Evolutionary conservation across 805 yeast species (phyloP), one percentile per base, ranked within the genome.

Genomic region (Saccharomyces paradoxus): DNA sequence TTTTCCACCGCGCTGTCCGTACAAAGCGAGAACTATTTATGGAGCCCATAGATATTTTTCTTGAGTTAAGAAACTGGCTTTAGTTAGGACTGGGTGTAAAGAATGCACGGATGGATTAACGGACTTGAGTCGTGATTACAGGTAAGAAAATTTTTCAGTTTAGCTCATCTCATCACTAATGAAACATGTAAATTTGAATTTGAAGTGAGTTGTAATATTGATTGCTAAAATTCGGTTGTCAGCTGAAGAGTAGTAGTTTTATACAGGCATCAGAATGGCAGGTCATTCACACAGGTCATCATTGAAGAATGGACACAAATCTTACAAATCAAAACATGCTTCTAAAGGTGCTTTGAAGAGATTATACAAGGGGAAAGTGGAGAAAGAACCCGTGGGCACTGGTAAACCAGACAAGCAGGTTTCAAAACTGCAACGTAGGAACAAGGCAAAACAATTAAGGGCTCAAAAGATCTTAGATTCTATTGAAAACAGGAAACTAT

Each of bases 291-390:
- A 94, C 69, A 81, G 98, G 68, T 78, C 92, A 12, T 82, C 96
- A 3, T 73, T 88, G 48, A 92, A 89, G 71, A 84, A 84, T 66
- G 83, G 83, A 50, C 96, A 92, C 65, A 94, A 94, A 74, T 80
- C 91, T 9, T 95, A 89, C 78, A 95, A 94, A 69, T 81, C 96
- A 2, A 87, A 84, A 67, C 99, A 94, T 75, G 81, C 96, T 22
- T 81, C 96, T 13, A 94, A 94, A 67, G 87, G 96, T 56, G 81
- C 90, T 37, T 71, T 92, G 64, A 95, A 90, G 67, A 87, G 89
- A 59, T 76, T 81, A 56, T 76, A 75, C 63, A 91, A 87, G 66
- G 98, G 98, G 57, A 91, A 89, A 69, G 88, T 92, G 37, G 98
- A 91, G 66, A 87, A 85, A 63, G 72, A 80, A 31, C 44, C 22